phyloP scores from a whole-genome alignment of 2,329 filamentous ascomycete genomes.

The Claviceps sorghi region DNA sequence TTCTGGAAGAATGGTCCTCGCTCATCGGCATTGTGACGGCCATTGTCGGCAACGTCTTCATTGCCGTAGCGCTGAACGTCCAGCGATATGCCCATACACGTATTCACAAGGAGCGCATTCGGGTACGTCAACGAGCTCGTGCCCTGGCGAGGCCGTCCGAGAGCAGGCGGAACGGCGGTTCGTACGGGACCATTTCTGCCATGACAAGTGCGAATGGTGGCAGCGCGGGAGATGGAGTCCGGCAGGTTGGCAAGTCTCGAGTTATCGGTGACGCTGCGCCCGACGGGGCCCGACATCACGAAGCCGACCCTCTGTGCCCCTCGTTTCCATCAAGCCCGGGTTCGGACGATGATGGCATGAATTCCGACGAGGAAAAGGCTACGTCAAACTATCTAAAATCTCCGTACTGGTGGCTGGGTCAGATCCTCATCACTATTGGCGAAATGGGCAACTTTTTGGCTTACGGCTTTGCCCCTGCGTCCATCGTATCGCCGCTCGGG shows the following conservation, averaged over 20 bases:
- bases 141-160: constrained; percentile 35
- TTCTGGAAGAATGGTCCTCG: constrained; percentile 66
- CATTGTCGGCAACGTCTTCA: constrained; percentile 82
- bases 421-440: constrained; percentile 80
- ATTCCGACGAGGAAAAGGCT: constrained; percentile 21
- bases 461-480: constrained; percentile 93
- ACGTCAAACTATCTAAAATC: constrained; percentile 70
- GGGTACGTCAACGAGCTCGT: constrained; percentile 39
- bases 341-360: constrained; percentile 12
- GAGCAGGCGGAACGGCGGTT: constrained; percentile 14
- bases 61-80: constrained; percentile 89
- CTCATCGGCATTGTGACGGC: constrained; percentile 90
- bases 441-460: constrained; percentile 95
- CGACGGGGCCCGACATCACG: constrained; percentile 18
- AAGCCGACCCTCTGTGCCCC: constrained; percentile 36
- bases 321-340: constrained; percentile 30
- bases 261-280: constrained; percentile 15
- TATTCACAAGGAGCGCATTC: constrained; percentile 55
- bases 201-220: constrained; percentile 4
- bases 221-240: constrained; percentile 11
- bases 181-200: constrained; percentile 21
- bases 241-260: constrained; percentile 16
- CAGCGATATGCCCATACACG: constrained; percentile 90
- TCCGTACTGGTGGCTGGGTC: constrained; percentile 92
- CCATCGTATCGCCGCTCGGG: constrained; percentile 88